Percentiles rank a stretch among this genome's conserved stretches.
phyloP scores from a whole-genome alignment of 2,329 filamentous ascomycete genomes.

The Laburnicola sp. region DNA sequence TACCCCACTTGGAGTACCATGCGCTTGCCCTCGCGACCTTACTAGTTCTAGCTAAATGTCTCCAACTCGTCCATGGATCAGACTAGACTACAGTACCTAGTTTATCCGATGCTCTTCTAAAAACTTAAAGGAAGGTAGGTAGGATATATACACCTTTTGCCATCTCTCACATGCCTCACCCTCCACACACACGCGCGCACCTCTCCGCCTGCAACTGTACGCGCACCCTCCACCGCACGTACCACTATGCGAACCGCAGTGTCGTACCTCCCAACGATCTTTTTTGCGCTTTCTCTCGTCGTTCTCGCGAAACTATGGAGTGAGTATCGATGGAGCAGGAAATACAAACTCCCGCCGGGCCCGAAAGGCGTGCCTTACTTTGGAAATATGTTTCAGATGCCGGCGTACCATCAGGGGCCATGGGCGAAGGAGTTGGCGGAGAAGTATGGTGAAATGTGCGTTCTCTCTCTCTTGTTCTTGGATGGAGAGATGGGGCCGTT shows the following conservation, averaged over 20 bases:
- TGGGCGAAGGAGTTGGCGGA: conserved; percentile 18
- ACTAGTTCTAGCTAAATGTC: background rate
- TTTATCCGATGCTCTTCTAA: too few species aligned
- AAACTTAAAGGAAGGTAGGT: too few species aligned
- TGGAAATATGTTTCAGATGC: conserved; percentile 22
- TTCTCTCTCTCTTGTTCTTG: background rate
- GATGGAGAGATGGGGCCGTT: too few species aligned
- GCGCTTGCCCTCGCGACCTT: background rate
- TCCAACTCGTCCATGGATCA: too few species aligned
- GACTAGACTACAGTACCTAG: too few species aligned
- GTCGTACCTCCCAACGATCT: background rate
- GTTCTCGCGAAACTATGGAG: background rate
- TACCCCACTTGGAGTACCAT: conserved; percentile 4
- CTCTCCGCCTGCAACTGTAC: too few species aligned
- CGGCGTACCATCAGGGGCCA: conserved; percentile 19
- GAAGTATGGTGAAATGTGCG: conserved; percentile 22
- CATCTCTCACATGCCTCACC: too few species aligned
- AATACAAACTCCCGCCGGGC: conserved; percentile 16
- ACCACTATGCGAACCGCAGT: too few species aligned
- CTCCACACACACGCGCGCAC: too few species aligned
- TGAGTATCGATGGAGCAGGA: conserved; percentile 7
- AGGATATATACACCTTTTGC: too few species aligned
- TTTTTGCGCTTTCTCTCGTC: background rate
- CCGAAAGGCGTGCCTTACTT: conserved; percentile 16
- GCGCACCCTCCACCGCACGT: too few species aligned